Evolutionary conservation across 2,329 filamentous ascomycete genomes (phyloP).

Genomic region (Monascus ruber): DNA sequence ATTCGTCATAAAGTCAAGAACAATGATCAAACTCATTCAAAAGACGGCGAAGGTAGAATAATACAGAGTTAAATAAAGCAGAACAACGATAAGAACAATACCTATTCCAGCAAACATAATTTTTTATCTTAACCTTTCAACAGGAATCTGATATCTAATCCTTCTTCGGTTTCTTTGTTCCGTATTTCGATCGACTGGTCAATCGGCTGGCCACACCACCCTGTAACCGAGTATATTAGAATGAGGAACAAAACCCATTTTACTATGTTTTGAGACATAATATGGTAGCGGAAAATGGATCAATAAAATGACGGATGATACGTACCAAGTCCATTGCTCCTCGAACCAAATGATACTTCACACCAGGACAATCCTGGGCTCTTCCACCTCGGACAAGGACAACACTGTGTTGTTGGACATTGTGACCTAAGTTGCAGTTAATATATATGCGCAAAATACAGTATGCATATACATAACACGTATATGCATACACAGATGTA

Average conservation of each 20-base stretch:
- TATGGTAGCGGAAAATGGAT: background rate
- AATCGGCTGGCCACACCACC: conserved; percentile 79
- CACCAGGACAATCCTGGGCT: conserved; percentile 95
- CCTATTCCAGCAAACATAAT: background rate
- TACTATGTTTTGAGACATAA: too few species aligned
- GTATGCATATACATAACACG: background rate
- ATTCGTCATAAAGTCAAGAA: too few species aligned
- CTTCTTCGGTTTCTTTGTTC: conserved; percentile 96
- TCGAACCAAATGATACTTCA: conserved; percentile 86
- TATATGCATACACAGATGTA: background rate
- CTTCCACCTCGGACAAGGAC: conserved; percentile 90
- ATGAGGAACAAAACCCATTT: conserved; percentile 1
- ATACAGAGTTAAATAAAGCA: too few species aligned
- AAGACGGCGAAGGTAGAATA: too few species aligned
- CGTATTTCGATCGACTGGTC: conserved; percentile 87
- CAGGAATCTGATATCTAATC: conserved; percentile 28
- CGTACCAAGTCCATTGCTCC: conserved; percentile 86
- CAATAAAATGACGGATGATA: conserved; percentile 11
- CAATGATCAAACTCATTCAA: too few species aligned
- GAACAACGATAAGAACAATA: background rate
- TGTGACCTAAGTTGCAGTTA: conserved; percentile 52
- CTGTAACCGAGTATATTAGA: conserved; percentile 39
- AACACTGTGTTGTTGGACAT: conserved; percentile 97
- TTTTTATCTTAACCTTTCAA: too few species aligned
- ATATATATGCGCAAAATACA: too few species aligned